Conservation (phyloP, 2,329 filamentous ascomycete species). For the Monosporascus sp. region DNA sequence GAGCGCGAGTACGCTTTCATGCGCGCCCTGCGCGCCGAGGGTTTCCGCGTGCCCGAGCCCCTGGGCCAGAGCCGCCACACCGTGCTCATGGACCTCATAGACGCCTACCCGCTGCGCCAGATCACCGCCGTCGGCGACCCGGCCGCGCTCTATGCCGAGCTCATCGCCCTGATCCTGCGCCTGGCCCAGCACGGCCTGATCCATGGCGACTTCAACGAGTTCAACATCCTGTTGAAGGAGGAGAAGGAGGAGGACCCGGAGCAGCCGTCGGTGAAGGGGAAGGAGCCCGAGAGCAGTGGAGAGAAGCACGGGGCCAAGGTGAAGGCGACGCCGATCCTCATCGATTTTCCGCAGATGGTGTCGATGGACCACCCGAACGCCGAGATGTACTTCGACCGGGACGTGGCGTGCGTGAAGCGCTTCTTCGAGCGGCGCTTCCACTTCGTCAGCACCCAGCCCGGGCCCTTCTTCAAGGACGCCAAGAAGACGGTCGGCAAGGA, state of each 20-base stretch:
- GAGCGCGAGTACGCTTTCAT: conserved; percentile 95
- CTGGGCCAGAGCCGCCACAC: conserved; percentile 89
- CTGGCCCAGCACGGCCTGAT: conserved; percentile 85
- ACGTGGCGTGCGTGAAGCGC: conserved; percentile 90
- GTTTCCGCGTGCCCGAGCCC: conserved; percentile 84
- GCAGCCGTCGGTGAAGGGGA: conserved; percentile 19
- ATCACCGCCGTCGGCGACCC: conserved; percentile 80
- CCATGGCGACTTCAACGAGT: conserved; percentile 98
- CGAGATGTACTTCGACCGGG: conserved; percentile 94
- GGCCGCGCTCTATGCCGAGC: conserved; percentile 79
- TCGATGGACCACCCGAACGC: conserved; percentile 92
- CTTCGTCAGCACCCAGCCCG: conserved; percentile 74
- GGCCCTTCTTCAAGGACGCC: conserved; percentile 80
- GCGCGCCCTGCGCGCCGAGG: conserved; percentile 75
- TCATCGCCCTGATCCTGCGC: conserved; percentile 79
- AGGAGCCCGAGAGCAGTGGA: conserved; percentile 5
- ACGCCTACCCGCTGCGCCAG: conserved; percentile 87
- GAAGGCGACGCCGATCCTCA: conserved; percentile 70
- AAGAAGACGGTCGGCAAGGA: conserved; percentile 66
- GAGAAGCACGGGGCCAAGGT: not conserved
- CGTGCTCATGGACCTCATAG: conserved; percentile 90
- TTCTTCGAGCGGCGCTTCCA: conserved; percentile 89
- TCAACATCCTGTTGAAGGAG: conserved; percentile 94
- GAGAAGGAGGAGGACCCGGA: conserved; percentile 32
- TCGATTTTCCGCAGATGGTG: conserved; percentile 98